Percentiles rank a stretch among this genome's conserved stretches.
These are phyloP conservation scores for Didymellaceae sp. DNA, from an alignment of 2,329 filamentous ascomycete genomes.

Conservation along the genomic window DNA sequence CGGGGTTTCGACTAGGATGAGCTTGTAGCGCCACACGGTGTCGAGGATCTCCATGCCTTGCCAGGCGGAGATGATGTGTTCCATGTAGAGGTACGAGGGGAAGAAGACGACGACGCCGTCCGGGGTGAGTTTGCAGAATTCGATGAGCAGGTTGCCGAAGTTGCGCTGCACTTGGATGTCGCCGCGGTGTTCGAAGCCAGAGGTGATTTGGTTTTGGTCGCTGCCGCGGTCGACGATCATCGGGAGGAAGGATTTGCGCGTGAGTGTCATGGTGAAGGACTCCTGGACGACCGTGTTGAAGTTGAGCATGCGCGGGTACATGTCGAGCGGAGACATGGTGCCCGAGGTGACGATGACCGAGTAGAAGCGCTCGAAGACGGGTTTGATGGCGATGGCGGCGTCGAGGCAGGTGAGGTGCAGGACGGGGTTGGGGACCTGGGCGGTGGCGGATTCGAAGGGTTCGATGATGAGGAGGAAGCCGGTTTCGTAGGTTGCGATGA, in stretches of 20 bases:
- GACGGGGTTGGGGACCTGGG: constrained; percentile 95
- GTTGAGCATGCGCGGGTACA: constrained; percentile 98
- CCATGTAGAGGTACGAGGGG: constrained; percentile 98
- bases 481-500: constrained; percentile 95
- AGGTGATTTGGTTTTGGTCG: constrained; percentile 91
- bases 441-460: constrained; percentile 93
- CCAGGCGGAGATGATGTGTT: constrained; percentile 99
- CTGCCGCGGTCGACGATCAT: constrained; percentile 97
- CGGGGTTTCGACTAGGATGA: constrained; percentile 96
- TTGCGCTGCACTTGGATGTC: constrained; percentile 97
- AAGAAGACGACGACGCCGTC: constrained; percentile 99
- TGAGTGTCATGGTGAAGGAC: constrained; percentile 96
- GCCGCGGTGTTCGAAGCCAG: constrained; percentile 92
- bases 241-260: constrained; percentile 90
- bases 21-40: constrained; percentile 98
- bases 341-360: constrained; percentile 99
- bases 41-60: constrained; percentile 98
- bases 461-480: constrained; percentile 97
- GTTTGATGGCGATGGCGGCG: constrained; percentile 96
- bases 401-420: constrained; percentile 96
- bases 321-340: constrained; percentile 94
- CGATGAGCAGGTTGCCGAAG: constrained; percentile 89
- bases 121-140: constrained; percentile 94
- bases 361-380: constrained; percentile 95
- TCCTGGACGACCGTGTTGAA: constrained; percentile 94